A percentile compares a stretch with the other conserved stretches of the same genome.
phyloP scores from a whole-genome alignment of 75 land plant species.

The Azolla pinnata region DNA sequence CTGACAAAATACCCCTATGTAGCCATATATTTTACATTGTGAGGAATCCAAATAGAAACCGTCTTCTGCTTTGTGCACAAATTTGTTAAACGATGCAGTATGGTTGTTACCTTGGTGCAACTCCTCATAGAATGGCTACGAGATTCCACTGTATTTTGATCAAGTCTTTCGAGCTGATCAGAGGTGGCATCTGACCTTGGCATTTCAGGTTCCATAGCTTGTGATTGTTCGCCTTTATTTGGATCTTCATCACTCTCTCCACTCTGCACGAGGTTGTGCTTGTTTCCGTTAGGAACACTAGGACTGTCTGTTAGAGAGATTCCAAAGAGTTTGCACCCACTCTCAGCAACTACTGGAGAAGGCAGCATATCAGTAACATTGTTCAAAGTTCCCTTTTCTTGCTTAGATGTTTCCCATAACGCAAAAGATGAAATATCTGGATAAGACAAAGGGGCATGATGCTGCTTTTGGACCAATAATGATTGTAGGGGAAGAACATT shows the following conservation, averaged over 20 bases:
- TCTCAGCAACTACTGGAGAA: constrained; percentile 18
- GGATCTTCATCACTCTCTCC: constrained; percentile 2
- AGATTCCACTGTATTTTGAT: constrained; percentile 14
- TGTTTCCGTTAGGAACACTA: constrained; percentile 11
- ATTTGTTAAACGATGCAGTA: background rate
- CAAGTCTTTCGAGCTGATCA: constrained; percentile 36
- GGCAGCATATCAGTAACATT: constrained; percentile 12
- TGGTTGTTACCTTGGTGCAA: constrained; percentile 49
- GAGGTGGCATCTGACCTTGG: constrained; percentile 21
- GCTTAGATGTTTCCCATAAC: background rate
- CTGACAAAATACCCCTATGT: background rate
- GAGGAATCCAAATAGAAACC: no score
- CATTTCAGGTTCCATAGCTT: constrained; percentile 13
- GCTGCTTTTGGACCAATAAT: background rate
- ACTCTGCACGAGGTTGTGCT: constrained; percentile 4
- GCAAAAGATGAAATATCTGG: background rate
- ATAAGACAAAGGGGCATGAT: background rate
- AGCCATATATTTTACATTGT: no score
- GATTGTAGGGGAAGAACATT: background rate
- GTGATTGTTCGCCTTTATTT: background rate
- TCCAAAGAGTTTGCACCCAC: constrained; percentile 59
- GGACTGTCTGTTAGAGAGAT: constrained; percentile 29
- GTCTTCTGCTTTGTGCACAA: no score
- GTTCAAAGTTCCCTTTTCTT: constrained; percentile 11
- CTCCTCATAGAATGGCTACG: constrained; percentile 43